These are phyloP conservation scores for Penicillium crystallinum DNA, from an alignment of 495 filamentous ascomycete species.

Conservation along the genomic window DNA sequence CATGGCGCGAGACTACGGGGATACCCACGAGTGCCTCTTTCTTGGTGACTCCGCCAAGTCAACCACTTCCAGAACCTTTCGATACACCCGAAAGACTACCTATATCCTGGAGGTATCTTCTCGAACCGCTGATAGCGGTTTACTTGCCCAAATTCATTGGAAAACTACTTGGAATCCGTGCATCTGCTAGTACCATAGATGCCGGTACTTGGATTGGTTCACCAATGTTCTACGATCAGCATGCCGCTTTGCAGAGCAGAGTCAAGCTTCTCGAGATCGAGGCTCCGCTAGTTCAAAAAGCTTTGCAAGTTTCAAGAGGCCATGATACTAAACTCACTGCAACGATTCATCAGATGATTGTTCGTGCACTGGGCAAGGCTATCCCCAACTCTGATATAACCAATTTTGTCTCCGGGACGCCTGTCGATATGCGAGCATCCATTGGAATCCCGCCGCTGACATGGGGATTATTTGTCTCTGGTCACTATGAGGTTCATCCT, in stretches of 20 bases:
- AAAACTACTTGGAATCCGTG: constrained; percentile 14
- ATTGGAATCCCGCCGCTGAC: constrained; percentile 10
- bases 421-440: constrained; percentile 22
- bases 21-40: neutral
- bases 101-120: constrained; percentile 23
- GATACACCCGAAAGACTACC: constrained; percentile 22
- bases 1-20: constrained; percentile 4
- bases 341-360: constrained; percentile 17
- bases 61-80: constrained; percentile 13
- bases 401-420: constrained; percentile 20
- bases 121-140: constrained; percentile 12
- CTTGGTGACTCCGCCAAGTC: constrained; percentile 1
- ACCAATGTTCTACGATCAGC: constrained; percentile 15
- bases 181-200: constrained; percentile 15
- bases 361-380: constrained; percentile 18
- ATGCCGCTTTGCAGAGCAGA: neutral
- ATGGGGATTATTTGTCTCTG: constrained; percentile 20
- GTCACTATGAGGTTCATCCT: constrained; percentile 10
- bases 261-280: constrained; percentile 18
- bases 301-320: constrained; percentile 7
- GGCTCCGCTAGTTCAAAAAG: constrained; percentile 10
- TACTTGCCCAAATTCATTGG: constrained; percentile 12
- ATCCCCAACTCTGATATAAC: constrained; percentile 9
- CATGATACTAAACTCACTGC: constrained; percentile 21
- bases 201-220: constrained; percentile 20